Evolutionary conservation across 2,329 filamentous ascomycete genomes (phyloP).

Genomic region (Microcyclospora tardicrescens): DNA sequence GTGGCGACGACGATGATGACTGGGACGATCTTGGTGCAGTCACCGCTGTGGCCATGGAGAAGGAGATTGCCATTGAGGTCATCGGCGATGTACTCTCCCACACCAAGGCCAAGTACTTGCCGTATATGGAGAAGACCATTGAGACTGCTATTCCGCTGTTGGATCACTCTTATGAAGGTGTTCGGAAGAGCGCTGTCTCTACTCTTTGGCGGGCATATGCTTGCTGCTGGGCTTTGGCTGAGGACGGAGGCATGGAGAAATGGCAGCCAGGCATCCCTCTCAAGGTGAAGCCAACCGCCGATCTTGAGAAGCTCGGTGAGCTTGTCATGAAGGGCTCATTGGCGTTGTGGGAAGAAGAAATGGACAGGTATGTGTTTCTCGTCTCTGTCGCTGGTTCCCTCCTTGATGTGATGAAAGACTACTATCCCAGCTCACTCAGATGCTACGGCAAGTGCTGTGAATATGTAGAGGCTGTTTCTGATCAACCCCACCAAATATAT

Average conservation of each 20-base stretch:
- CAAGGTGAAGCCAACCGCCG: slow-evolving; percentile 62
- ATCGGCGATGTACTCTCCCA: slow-evolving; percentile 84
- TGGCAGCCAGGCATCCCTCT: slow-evolving; percentile 83
- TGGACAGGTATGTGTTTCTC: slow-evolving; percentile 65
- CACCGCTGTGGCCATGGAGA: slow-evolving; percentile 83
- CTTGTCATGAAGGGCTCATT: slow-evolving; percentile 76
- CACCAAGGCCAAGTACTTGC: slow-evolving; percentile 65
- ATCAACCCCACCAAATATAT: slow-evolving; percentile 13
- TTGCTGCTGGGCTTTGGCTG: slow-evolving; percentile 76
- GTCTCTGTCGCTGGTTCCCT: slow-evolving; percentile 6
- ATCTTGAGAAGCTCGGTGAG: slow-evolving; percentile 73
- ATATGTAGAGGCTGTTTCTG: slow-evolving; percentile 36
- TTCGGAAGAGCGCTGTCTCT: slow-evolving; percentile 79
- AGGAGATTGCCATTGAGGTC: slow-evolving; percentile 93
- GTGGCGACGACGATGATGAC: slow-evolving; percentile 56
- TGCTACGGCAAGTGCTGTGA: slow-evolving; percentile 40
- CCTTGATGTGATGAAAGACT: slow-evolving; percentile 65
- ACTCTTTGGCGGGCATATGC: slow-evolving; percentile 91
- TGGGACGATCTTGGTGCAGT: slow-evolving; percentile 75
- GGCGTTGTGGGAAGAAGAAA: slow-evolving; percentile 76
- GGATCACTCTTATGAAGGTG: slow-evolving; percentile 84
- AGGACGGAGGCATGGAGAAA: slow-evolving; percentile 64
- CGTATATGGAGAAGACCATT: slow-evolving; percentile 81
- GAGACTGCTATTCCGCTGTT: slow-evolving; percentile 67
- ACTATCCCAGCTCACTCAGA: slow-evolving; percentile 99